Conservation (phyloP, 208 protist genomes). For the Acanthamoeba quina region DNA sequence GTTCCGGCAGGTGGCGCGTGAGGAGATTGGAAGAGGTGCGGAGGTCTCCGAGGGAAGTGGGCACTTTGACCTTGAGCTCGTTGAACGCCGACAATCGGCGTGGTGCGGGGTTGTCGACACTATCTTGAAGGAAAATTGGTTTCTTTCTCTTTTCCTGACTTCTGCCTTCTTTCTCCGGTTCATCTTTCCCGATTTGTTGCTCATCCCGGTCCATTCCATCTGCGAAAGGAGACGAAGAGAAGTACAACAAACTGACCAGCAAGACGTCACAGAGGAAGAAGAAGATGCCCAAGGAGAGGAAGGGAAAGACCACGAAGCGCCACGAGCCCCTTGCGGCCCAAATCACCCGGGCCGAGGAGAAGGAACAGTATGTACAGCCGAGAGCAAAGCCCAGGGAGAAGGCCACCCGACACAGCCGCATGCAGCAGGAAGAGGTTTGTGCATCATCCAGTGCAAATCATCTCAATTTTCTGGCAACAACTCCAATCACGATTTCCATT, state of each 20-base stretch:
- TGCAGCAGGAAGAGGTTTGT: conserved; percentile 13
- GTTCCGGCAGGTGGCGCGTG: too few relatives aligned
- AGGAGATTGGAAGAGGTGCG: too few relatives aligned
- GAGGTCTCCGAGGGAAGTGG: too few relatives aligned
- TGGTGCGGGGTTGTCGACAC: too few relatives aligned
- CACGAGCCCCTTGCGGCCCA: conserved; percentile 64
- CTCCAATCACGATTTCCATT: background rate
- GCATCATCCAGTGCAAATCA: too few relatives aligned
- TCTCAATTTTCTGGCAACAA: background rate
- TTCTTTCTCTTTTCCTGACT: background rate
- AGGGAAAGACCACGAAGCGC: conserved; percentile 9
- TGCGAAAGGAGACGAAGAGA: background rate
- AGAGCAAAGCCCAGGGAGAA: conserved; percentile 6
- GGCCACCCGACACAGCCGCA: conserved; percentile 19
- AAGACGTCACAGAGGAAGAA: background rate
- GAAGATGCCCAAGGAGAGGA: conserved; percentile 72
- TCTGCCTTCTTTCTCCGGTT: background rate
- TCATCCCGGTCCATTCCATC: background rate
- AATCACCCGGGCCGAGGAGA: conserved; percentile 28
- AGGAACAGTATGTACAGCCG: conserved; percentile 37
- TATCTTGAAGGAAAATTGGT: too few relatives aligned
- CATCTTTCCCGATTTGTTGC: background rate
- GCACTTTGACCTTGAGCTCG: too few relatives aligned
- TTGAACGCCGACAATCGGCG: too few relatives aligned
- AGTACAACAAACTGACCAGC: background rate